Conservation (phyloP, 805 yeast species). For the Saturnispora halmiae region DNA sequence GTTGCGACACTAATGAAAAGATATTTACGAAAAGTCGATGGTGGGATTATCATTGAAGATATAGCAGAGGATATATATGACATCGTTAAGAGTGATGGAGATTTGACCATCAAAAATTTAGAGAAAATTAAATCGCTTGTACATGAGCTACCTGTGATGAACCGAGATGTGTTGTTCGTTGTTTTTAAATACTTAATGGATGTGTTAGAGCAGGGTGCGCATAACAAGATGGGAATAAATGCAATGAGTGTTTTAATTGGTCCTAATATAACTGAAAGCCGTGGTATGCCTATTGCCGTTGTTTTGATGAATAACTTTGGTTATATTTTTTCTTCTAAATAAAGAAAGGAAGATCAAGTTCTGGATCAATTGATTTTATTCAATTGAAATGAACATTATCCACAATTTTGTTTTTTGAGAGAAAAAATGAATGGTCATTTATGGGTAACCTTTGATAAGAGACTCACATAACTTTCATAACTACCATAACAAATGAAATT, state of each 20-base stretch:
- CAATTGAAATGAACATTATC: too few relatives aligned
- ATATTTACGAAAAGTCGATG: constrained; percentile 70
- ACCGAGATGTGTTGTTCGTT: constrained; percentile 51
- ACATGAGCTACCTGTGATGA: constrained; percentile 42
- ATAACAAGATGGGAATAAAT: constrained; percentile 76
- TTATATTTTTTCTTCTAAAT: constrained; percentile 18
- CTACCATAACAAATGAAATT: too few relatives aligned
- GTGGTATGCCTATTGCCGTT: constrained; percentile 28
- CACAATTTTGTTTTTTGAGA: too few relatives aligned
- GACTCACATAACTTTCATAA: too few relatives aligned
- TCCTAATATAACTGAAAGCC: constrained; percentile 28
- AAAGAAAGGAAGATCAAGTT: not conserved
- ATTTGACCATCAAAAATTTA: not conserved
- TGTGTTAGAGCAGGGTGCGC: constrained; percentile 49
- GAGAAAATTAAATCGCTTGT: constrained; percentile 24
- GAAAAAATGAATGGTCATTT: too few relatives aligned
- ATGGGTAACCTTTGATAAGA: too few relatives aligned
- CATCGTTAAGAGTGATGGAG: constrained; percentile 19
- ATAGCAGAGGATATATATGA: constrained; percentile 29
- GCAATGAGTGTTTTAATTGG: constrained; percentile 41
- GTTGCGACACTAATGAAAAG: constrained; percentile 80
- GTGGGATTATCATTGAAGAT: constrained; percentile 52
- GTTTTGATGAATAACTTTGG: constrained; percentile 23
- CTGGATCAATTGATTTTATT: too few relatives aligned
- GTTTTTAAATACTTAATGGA: constrained; percentile 60